Conservation (phyloP, 2,329 filamentous ascomycete species). For the Cytospora mali region DNA sequence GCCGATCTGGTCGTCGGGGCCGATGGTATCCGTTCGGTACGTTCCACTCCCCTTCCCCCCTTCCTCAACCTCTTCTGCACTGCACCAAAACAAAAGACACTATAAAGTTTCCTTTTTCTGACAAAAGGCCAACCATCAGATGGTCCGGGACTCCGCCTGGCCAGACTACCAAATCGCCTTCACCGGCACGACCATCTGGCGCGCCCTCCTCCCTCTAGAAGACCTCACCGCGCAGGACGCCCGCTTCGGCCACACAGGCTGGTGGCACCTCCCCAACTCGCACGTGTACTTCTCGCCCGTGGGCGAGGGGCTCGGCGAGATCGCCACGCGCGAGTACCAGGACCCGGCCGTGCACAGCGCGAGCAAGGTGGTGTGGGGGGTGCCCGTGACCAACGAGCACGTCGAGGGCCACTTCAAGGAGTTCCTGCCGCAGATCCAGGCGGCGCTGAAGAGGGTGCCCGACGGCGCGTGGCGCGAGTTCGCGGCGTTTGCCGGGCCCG, state of each 20-base stretch:
- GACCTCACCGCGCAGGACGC: constrained; percentile 36
- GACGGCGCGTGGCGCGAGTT: constrained; percentile 31
- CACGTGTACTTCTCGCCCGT: constrained; percentile 47
- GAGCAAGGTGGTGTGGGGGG: constrained; percentile 41
- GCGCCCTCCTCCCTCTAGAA: constrained; percentile 44
- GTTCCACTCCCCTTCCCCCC: background rate
- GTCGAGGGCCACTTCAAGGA: constrained; percentile 42
- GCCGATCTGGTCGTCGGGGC: constrained; percentile 54
- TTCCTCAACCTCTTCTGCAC: background rate
- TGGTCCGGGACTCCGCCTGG: constrained; percentile 25
- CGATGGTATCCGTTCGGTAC: constrained; percentile 54
- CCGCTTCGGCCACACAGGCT: constrained; percentile 40
- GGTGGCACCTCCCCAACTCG: constrained; percentile 47
- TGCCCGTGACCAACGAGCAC: constrained; percentile 40
- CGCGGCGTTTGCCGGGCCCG: constrained; percentile 36
- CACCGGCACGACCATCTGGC: constrained; percentile 51
- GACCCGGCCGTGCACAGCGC: constrained; percentile 37
- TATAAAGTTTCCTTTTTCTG: too few species aligned
- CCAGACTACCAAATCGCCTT: constrained; percentile 34
- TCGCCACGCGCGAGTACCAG: constrained; percentile 40
- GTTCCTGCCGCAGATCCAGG: constrained; percentile 23
- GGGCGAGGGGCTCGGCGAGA: constrained; percentile 44
- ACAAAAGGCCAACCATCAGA: constrained; percentile 20
- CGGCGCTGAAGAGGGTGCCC: constrained; percentile 13
- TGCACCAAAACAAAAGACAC: background rate